A percentile compares a stretch with the other conserved stretches of the same genome.
phyloP scores from a whole-genome alignment of 108 stramenopile species.

The Craspedostauros australis region DNA sequence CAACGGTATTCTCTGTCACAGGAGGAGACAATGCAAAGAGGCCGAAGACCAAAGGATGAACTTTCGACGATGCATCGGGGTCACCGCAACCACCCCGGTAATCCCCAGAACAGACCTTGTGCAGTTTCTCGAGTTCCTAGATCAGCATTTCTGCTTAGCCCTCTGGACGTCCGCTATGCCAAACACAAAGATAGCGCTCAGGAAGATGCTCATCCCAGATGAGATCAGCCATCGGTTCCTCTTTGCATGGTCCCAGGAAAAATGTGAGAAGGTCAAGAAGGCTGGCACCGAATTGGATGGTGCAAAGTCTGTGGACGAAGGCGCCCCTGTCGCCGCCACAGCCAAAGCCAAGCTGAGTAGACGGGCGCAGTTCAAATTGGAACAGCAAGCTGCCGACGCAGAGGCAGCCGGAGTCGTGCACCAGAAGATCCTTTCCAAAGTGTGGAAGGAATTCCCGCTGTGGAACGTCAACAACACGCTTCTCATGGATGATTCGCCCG shows the following conservation, averaged over 20 bases:
- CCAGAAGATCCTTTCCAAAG: conserved; percentile 59
- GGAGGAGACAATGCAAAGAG: conserved; percentile 29
- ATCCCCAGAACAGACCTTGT: conserved; percentile 52
- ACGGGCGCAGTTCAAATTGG: background rate
- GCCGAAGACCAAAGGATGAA: conserved; percentile 5
- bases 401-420: conserved; percentile 26
- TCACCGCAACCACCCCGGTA: conserved; percentile 55
- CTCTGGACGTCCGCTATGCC: conserved; percentile 78
- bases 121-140: conserved; percentile 37
- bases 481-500: conserved; percentile 74
- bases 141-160: conserved; percentile 55
- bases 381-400: background rate
- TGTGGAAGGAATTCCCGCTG: conserved; percentile 63
- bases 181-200: conserved; percentile 54
- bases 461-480: conserved; percentile 75
- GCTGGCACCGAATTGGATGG: background rate
- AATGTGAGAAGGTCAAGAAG: conserved; percentile 8
- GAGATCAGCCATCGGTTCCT: conserved; percentile 40
- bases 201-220: conserved; percentile 42
- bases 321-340: background rate
- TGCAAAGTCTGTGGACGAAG: background rate
- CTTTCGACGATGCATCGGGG: conserved; percentile 34
- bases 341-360: background rate
- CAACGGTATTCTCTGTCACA: conserved; percentile 85
- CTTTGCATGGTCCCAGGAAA: conserved; percentile 70